These are phyloP conservation scores for Gracilaria vermiculophylla DNA, from an alignment of 23 red algal genomes.

Conservation along the genomic window DNA sequence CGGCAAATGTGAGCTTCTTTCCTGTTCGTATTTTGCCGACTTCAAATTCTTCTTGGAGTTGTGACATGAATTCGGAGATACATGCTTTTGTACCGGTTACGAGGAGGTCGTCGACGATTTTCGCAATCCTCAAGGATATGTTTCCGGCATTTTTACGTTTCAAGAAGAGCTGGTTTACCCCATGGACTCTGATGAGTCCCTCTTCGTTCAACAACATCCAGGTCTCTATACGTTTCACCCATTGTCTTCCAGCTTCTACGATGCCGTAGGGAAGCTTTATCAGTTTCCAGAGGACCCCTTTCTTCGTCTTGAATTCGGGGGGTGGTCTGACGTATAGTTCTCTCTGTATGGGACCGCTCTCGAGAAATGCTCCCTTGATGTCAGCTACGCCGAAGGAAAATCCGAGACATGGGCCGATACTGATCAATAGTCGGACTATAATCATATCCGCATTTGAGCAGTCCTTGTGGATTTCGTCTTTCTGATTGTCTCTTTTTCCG, in stretches of 20 bases:
- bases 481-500: not conserved
- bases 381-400: not conserved
- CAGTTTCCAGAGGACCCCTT: slow-evolving; percentile 33
- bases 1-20: not conserved
- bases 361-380: slow-evolving; percentile 30
- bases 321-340: slow-evolving; percentile 19
- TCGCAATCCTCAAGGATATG: slow-evolving; percentile 14
- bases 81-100: not conserved
- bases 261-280: slow-evolving; percentile 35
- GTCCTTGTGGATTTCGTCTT: not conserved
- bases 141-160: not conserved
- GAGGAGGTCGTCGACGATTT: slow-evolving; percentile 29
- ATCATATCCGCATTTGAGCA: not conserved
- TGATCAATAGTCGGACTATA: not conserved
- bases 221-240: not conserved
- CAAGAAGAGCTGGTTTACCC: slow-evolving; percentile 26
- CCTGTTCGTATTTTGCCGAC: not conserved
- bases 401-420: not conserved
- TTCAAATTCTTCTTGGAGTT: not conserved
- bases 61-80: not conserved
- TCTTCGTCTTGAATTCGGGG: not conserved
- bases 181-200: not conserved
- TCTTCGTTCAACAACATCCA: slow-evolving; percentile 6
- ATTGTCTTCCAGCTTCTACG: slow-evolving; percentile 44
- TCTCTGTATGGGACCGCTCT: slow-evolving; percentile 22